These are phyloP conservation scores for Angomonas deanei DNA, from an alignment of 208 protist genomes.

Conservation along the genomic window DNA sequence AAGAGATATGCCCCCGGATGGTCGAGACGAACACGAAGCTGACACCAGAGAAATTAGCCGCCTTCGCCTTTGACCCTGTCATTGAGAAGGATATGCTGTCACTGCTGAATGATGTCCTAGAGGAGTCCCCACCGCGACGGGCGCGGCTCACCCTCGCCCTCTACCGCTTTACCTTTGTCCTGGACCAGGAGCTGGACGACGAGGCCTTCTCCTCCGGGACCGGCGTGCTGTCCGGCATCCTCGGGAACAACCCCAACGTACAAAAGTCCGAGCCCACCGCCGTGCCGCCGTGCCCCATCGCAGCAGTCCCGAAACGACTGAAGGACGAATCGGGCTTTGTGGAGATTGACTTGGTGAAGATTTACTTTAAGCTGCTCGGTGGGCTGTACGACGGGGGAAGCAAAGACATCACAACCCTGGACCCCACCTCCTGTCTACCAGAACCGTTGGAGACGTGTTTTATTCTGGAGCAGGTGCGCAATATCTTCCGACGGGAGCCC, in stretches of 20 bases:
- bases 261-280: constrained; percentile 5
- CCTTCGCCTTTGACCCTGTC: constrained; percentile 24
- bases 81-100: constrained; percentile 19
- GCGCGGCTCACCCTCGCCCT: constrained; percentile 64
- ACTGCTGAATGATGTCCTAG: constrained; percentile 46
- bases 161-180: constrained; percentile 56
- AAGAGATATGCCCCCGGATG: constrained; percentile 20
- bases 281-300: background rate
- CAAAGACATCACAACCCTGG: background rate
- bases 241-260: constrained; percentile 5
- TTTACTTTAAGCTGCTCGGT: constrained; percentile 54
- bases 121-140: constrained; percentile 41
- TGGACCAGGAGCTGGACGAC: constrained; percentile 72
- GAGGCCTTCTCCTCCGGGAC: constrained; percentile 43
- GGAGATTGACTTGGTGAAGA: constrained; percentile 27
- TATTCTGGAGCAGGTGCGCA: constrained; percentile 56
- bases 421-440: constrained; percentile 40
- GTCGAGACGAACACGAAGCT: constrained; percentile 26
- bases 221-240: constrained; percentile 37
- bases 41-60: constrained; percentile 2
- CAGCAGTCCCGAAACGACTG: background rate
- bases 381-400: constrained; percentile 3
- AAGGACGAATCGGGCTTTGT: background rate
- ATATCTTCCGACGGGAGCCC: constrained; percentile 89
- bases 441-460: constrained; percentile 70